phyloP scores from a whole-genome alignment of 1,139 yeast genomes.

The Geotrichum carabidarum region DNA sequence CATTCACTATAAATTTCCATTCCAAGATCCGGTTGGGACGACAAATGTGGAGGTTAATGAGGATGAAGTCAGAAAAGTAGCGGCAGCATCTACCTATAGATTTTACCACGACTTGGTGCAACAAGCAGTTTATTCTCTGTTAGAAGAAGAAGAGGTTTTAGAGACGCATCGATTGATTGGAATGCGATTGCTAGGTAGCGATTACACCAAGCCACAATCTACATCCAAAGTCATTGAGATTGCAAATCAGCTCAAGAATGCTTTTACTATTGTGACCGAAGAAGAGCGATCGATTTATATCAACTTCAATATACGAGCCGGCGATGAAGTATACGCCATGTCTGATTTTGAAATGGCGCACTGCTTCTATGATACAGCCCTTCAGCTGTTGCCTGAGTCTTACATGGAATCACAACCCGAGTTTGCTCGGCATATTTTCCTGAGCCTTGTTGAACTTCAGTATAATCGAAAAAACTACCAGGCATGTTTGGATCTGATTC shows the following conservation, averaged over 20 bases:
- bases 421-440: constrained; percentile 26
- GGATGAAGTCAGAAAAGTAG: constrained; percentile 39
- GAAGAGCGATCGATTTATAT: constrained; percentile 28
- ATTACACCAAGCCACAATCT: constrained; percentile 24
- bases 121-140: constrained; percentile 38
- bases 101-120: constrained; percentile 39
- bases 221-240: constrained; percentile 30
- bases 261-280: constrained; percentile 30
- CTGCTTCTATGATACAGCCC: constrained; percentile 30
- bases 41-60: constrained; percentile 42
- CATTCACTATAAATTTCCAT: constrained; percentile 48
- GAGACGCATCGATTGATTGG: constrained; percentile 45
- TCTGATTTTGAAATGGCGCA: constrained; percentile 34
- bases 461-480: constrained; percentile 29
- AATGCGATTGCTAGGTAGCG: constrained; percentile 38
- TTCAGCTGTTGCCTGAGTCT: constrained; percentile 24
- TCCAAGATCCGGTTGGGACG: constrained; percentile 39
- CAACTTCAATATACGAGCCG: constrained; percentile 30
- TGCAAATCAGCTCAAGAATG: constrained; percentile 31
- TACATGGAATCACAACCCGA: constrained; percentile 20
- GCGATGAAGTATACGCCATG: constrained; percentile 31
- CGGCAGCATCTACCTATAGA: constrained; percentile 39
- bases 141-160: constrained; percentile 33
- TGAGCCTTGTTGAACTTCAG: constrained; percentile 30
- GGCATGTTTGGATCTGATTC: constrained; percentile 27